Evolutionary conservation across 1,284 basidiomycete species (phyloP).

Genomic region (Rhizoctonia solani): DNA sequence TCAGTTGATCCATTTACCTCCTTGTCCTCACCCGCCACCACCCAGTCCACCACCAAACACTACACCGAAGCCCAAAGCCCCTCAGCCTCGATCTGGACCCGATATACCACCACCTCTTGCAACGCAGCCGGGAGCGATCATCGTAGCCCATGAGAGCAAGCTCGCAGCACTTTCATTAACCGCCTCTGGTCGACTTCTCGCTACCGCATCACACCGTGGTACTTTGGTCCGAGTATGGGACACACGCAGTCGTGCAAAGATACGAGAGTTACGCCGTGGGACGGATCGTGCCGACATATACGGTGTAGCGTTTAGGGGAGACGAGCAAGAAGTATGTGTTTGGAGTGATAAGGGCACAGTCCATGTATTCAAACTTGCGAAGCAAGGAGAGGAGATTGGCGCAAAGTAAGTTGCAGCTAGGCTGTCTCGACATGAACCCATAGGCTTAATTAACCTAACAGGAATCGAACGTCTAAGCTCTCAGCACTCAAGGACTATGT

Average conservation of each 20-base stretch:
- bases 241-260: constrained; percentile 69
- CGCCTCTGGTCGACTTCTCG: constrained; percentile 76
- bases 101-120: constrained; percentile 52
- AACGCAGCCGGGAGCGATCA: constrained; percentile 76
- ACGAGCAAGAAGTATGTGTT: constrained; percentile 79
- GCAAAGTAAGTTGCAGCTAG: constrained; percentile 38
- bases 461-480: constrained; percentile 79
- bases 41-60: constrained; percentile 43
- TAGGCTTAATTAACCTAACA: constrained; percentile 42
- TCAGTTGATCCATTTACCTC: constrained; percentile 84
- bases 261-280: constrained; percentile 83
- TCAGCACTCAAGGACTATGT: constrained; percentile 76
- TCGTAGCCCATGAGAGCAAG: constrained; percentile 81
- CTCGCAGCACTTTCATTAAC: constrained; percentile 79
- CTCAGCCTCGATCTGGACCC: not conserved
- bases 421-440: not conserved
- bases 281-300: constrained; percentile 92
- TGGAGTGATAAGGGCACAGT: constrained; percentile 98
- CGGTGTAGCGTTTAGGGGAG: constrained; percentile 78
- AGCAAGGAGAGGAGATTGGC: constrained; percentile 42
- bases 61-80: constrained; percentile 14
- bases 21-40: constrained; percentile 63
- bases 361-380: constrained; percentile 80
- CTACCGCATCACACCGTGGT: constrained; percentile 83
- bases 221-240: constrained; percentile 93